Evolutionary conservation across 352 stramenopile genomes (phyloP).

Genomic region (Saprolegnia parasitica): DNA sequence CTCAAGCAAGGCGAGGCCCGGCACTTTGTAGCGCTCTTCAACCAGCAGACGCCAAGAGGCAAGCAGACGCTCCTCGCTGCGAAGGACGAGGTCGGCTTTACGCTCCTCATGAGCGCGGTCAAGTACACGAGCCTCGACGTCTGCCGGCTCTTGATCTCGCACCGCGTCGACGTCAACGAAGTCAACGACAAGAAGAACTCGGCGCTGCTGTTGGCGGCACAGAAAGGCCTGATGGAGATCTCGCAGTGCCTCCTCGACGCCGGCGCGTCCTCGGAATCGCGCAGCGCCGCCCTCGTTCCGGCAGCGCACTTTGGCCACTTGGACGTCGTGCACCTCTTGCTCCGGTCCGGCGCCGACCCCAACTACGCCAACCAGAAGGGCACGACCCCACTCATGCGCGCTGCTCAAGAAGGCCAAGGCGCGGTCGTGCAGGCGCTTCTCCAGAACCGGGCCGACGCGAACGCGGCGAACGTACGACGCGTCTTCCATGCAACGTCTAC

Average conservation of each 20-base stretch:
- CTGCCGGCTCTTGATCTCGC: slow-evolving; percentile 56
- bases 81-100: slow-evolving; percentile 75
- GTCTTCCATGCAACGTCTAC: slow-evolving; percentile 1
- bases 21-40: slow-evolving; percentile 25
- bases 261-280: slow-evolving; percentile 71
- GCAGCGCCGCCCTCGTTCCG: slow-evolving; percentile 82
- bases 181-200: slow-evolving; percentile 80
- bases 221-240: slow-evolving; percentile 71
- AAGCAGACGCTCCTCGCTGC: slow-evolving; percentile 12
- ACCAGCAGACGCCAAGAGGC: slow-evolving; percentile 4
- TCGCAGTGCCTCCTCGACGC: slow-evolving; percentile 63
- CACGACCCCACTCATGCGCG: slow-evolving; percentile 81
- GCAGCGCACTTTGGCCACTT: slow-evolving; percentile 81
- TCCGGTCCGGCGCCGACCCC: slow-evolving; percentile 58
- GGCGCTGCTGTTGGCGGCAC: slow-evolving; percentile 68
- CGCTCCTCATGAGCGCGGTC: slow-evolving; percentile 76
- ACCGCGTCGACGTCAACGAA: slow-evolving; percentile 77
- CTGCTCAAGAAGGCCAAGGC: slow-evolving; percentile 75
- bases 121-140: slow-evolving; percentile 53
- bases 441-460: slow-evolving; percentile 56
- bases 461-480: slow-evolving; percentile 52
- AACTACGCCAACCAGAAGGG: slow-evolving; percentile 87
- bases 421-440: slow-evolving; percentile 78
- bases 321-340: slow-evolving; percentile 60
- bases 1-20: slow-evolving; percentile 9